These are phyloP conservation scores for Luzula sylvatica DNA, from an alignment of 176 grass and related monocot genomes.

Conservation along the genomic window DNA sequence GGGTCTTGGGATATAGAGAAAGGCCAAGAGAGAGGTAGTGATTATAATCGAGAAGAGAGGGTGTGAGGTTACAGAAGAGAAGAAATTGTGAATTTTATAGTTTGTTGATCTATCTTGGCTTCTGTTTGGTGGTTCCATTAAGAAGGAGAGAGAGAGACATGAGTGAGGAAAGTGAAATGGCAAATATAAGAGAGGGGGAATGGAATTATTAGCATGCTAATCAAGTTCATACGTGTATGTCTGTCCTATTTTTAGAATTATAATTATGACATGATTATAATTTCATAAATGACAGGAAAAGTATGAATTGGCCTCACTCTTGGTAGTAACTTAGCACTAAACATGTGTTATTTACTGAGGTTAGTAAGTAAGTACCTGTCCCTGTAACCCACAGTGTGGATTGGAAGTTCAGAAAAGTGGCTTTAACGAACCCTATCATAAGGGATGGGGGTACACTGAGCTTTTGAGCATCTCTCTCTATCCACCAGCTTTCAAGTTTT, in stretches of 20 bases:
- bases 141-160: not conserved
- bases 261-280: too few species aligned
- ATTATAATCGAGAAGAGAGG: conserved; percentile 7
- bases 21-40: conserved; percentile 8
- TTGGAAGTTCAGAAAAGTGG: conserved; percentile 1
- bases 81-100: conserved; percentile 10
- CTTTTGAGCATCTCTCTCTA: conserved; percentile 11
- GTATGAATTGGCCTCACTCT: too few species aligned
- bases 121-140: conserved; percentile 15
- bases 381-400: not conserved
- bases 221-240: conserved; percentile 18
- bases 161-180: conserved; percentile 7
- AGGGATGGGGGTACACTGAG: not conserved
- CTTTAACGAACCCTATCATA: conserved; percentile 19
- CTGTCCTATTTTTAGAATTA: not conserved
- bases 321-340: too few species aligned
- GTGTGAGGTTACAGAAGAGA: not conserved
- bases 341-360: too few species aligned
- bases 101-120: conserved; percentile 14
- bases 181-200: not conserved
- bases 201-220: not conserved
- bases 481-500: not conserved
- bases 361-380: too few species aligned
- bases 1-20: conserved; percentile 17
- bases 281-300: too few species aligned